These are phyloP conservation scores for Drechslerella dactyloides DNA, from an alignment of 2,329 filamentous ascomycete species.

Conservation along the genomic window DNA sequence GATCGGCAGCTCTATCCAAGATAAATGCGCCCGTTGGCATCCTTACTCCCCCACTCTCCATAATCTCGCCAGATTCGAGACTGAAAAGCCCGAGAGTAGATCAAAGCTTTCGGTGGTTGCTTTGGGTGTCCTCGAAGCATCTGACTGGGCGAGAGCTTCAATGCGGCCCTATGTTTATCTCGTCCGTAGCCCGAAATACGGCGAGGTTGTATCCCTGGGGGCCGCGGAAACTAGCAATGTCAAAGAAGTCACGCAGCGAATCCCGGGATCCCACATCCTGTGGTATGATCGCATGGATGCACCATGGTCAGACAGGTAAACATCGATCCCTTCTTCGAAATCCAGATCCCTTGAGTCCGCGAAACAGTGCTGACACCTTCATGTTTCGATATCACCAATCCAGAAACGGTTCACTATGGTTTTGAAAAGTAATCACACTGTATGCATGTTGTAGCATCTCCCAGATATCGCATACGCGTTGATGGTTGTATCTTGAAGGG, in stretches of 20 bases:
- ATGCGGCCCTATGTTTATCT: neutral
- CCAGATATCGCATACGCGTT: no score
- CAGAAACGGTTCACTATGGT: constrained; percentile 34
- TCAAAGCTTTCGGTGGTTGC: neutral
- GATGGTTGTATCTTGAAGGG: no score
- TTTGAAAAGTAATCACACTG: no score
- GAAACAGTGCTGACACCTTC: constrained; percentile 2
- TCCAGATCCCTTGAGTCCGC: neutral
- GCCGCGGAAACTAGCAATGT: neutral
- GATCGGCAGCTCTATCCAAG: neutral
- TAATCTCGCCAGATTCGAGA: neutral
- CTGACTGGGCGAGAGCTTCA: neutral
- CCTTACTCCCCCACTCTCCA: neutral
- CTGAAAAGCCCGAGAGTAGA: neutral
- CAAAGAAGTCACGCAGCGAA: neutral
- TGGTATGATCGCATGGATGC: constrained; percentile 25
- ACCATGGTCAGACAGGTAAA: constrained; percentile 33
- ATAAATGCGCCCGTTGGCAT: neutral
- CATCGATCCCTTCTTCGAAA: neutral
- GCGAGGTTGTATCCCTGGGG: neutral
- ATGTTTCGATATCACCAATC: neutral
- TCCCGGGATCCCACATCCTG: constrained; percentile 20
- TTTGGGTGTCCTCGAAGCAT: neutral
- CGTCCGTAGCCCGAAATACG: neutral
- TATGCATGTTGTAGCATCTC: no score